These are phyloP conservation scores for Inga oerstediana DNA, from an alignment of 306 rosid genomes.

Conservation along the genomic window DNA sequence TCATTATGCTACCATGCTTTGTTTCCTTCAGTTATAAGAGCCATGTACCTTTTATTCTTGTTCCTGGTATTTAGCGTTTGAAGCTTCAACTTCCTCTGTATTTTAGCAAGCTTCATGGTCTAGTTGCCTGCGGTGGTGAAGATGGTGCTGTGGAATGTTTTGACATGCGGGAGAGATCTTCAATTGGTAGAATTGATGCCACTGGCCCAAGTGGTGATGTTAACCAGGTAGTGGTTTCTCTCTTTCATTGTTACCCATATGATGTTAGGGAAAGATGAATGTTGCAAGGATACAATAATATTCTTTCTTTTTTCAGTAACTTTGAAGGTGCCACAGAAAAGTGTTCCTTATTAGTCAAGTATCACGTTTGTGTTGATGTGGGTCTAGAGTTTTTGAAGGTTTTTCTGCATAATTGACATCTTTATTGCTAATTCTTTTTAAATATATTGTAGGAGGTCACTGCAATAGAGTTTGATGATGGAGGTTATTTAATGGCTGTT, in stretches of 20 bases:
- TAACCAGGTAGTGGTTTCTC: slow-evolving; percentile 63
- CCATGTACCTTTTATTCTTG: slow-evolving; percentile 21
- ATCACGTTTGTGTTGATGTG: background rate
- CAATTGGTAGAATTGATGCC: slow-evolving; percentile 90
- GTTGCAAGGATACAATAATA: background rate
- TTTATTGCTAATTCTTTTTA: slow-evolving; percentile 14
- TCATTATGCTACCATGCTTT: slow-evolving; percentile 29
- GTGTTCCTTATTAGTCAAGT: background rate
- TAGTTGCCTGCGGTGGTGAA: slow-evolving; percentile 96
- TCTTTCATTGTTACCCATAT: slow-evolving; percentile 12
- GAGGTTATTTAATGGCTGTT: slow-evolving; percentile 85
- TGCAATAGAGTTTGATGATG: slow-evolving; percentile 82
- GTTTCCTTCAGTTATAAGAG: slow-evolving; percentile 31
- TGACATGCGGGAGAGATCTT: slow-evolving; percentile 79
- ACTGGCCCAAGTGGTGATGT: slow-evolving; percentile 73
- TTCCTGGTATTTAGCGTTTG: slow-evolving; percentile 31
- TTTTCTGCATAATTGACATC: slow-evolving; percentile 13
- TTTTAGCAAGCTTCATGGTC: slow-evolving; percentile 86
- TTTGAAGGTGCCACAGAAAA: slow-evolving; percentile 9
- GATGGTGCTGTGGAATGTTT: slow-evolving; percentile 97
- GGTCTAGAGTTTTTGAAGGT: slow-evolving; percentile 7
- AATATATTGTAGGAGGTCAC: slow-evolving; percentile 78
- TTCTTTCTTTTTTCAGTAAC: background rate
- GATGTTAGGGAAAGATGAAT: background rate
- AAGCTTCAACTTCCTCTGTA: slow-evolving; percentile 29